phyloP scores from a whole-genome alignment of 805 yeast species.

The Isabelozyma heimii region DNA sequence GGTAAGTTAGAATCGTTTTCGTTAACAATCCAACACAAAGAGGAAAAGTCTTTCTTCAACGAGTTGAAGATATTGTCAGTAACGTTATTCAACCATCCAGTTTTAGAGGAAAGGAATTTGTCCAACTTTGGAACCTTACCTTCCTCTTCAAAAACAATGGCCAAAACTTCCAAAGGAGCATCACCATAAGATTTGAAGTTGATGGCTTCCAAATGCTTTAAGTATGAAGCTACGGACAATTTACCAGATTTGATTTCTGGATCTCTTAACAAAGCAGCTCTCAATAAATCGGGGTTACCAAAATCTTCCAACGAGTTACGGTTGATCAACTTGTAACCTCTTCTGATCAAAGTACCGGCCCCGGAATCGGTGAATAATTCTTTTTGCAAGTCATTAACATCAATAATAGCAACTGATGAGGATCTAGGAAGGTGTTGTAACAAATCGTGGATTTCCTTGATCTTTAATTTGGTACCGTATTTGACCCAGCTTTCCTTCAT shows the following conservation, averaged over 20 bases:
- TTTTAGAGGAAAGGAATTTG: constrained; percentile 80
- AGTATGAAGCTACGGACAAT: constrained; percentile 75
- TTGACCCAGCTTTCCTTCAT: constrained; percentile 97
- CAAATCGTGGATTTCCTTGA: constrained; percentile 92
- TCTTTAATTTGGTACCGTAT: constrained; percentile 96
- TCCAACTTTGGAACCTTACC: constrained; percentile 64
- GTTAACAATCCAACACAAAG: constrained; percentile 83
- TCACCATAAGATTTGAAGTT: constrained; percentile 83
- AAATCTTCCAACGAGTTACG: constrained; percentile 71
- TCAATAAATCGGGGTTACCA: constrained; percentile 68
- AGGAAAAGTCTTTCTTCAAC: constrained; percentile 66
- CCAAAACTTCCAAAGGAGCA: constrained; percentile 92
- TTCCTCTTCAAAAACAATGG: constrained; percentile 63
- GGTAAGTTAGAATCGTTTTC: constrained; percentile 89
- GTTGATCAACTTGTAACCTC: constrained; percentile 86
- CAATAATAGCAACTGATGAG: constrained; percentile 95
- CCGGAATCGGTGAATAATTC: constrained; percentile 98
- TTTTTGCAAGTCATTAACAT: constrained; percentile 91
- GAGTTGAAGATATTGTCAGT: constrained; percentile 91
- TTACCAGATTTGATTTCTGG: constrained; percentile 68
- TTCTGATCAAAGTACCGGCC: constrained; percentile 97
- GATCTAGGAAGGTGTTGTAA: constrained; percentile 94
- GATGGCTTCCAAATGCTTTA: constrained; percentile 62
- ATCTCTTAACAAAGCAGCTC: constrained; percentile 75
- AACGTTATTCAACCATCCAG: constrained; percentile 97